phyloP scores from a whole-genome alignment of 345 rosid species.

The Boechera stricta region DNA sequence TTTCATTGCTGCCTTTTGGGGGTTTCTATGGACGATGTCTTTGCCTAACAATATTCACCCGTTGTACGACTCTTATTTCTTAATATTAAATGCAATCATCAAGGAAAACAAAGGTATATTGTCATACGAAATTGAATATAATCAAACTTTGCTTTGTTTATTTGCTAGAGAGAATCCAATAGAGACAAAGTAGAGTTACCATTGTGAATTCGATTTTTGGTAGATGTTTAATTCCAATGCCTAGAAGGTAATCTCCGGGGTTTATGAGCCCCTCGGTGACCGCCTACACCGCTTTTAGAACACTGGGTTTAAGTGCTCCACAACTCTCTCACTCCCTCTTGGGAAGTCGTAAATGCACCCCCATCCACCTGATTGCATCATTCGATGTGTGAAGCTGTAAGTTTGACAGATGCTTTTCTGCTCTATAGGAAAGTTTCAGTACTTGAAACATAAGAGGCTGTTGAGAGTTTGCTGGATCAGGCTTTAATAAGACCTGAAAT shows the following conservation, averaged over 20 bases:
- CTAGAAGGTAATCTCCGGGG: too few relatives aligned
- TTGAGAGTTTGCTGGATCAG: too few relatives aligned
- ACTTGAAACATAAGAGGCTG: not conserved
- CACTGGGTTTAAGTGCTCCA: too few relatives aligned
- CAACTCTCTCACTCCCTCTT: too few relatives aligned
- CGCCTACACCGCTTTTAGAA: too few relatives aligned
- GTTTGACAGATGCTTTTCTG: not conserved
- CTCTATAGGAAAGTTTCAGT: too few relatives aligned
- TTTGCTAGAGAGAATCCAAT: not conserved
- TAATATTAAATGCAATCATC: not conserved
- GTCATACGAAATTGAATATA: not conserved
- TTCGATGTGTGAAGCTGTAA: conserved; percentile 16
- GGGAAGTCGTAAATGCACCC: too few relatives aligned
- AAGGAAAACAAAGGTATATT: not conserved
- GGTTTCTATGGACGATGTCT: not conserved
- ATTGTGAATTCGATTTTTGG: conserved; percentile 32
- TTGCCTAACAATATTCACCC: not conserved
- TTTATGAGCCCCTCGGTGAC: too few relatives aligned
- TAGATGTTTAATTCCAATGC: too few relatives aligned
- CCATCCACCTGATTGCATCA: too few relatives aligned
- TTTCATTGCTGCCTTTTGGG: conserved; percentile 6
- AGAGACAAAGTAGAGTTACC: conserved; percentile 48
- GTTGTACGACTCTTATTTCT: not conserved
- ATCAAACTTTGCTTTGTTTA: not conserved
- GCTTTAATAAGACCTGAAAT: too few relatives aligned